Evolutionary conservation across 768 basidiomycete genomes (phyloP).

Genomic region (Naematelia aurantialba): DNA sequence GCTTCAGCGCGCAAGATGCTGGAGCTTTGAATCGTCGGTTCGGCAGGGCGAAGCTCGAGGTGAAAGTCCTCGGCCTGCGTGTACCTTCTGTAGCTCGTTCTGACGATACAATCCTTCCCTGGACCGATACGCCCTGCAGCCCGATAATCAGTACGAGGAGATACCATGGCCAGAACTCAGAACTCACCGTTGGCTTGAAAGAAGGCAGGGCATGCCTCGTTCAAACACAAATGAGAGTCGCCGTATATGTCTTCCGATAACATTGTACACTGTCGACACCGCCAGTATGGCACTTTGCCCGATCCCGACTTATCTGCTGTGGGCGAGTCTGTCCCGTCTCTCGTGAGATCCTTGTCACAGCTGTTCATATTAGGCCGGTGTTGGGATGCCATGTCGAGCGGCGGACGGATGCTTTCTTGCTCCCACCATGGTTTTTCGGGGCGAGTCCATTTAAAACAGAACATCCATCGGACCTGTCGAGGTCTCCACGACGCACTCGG

Average conservation of each 20-base stretch:
- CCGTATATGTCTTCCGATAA: constrained; percentile 24
- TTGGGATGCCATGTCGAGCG: neutral
- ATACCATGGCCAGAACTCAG: constrained; percentile 1
- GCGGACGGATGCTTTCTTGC: neutral
- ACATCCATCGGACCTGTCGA: neutral
- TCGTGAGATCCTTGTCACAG: neutral
- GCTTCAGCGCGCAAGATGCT: constrained; percentile 8
- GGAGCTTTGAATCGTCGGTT: constrained; percentile 4
- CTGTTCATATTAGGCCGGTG: neutral
- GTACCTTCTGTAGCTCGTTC: neutral
- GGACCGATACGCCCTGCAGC: neutral
- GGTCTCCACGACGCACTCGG: neutral
- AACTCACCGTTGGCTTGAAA: constrained; percentile 18
- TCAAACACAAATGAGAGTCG: constrained; percentile 28
- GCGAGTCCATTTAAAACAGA: neutral
- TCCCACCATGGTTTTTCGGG: neutral
- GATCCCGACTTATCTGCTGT: neutral
- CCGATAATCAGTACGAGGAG: neutral
- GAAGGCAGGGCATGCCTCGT: constrained; percentile 27
- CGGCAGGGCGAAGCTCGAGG: constrained; percentile 24
- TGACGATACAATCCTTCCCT: neutral
- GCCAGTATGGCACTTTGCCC: no score
- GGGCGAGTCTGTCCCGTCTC: neutral
- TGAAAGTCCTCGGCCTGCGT: constrained; percentile 24
- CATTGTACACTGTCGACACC: constrained; percentile 18